Evolutionary conservation across 306 rosid genomes (phyloP).

Genomic region (Malus sylvestris): DNA sequence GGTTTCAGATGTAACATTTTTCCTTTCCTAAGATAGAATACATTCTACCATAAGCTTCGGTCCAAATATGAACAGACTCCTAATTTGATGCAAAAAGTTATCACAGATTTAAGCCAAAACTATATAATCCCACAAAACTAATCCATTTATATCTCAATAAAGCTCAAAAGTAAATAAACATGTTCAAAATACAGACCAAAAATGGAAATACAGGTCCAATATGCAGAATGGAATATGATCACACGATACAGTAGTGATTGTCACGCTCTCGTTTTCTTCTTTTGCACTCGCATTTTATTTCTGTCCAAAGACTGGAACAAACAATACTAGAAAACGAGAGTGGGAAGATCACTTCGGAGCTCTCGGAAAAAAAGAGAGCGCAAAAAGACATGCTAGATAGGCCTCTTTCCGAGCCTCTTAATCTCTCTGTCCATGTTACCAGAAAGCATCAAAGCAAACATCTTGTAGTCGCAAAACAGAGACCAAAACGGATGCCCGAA

Average conservation of each 20-base stretch:
- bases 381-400: slow-evolving; percentile 63
- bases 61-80: too few relatives aligned
- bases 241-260: not conserved
- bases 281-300: not conserved
- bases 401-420: slow-evolving; percentile 96
- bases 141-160: not conserved
- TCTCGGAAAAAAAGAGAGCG: not conserved
- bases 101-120: not conserved
- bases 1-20: too few relatives aligned
- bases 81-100: too few relatives aligned
- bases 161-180: too few relatives aligned
- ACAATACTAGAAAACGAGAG: not conserved
- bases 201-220: not conserved
- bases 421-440: slow-evolving; percentile 96
- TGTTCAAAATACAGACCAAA: too few relatives aligned
- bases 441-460: slow-evolving; percentile 90
- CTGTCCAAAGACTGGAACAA: too few relatives aligned
- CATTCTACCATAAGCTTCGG: too few relatives aligned
- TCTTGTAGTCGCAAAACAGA: slow-evolving; percentile 70
- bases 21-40: too few relatives aligned
- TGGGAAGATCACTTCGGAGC: not conserved
- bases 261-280: not conserved
- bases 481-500: slow-evolving; percentile 98
- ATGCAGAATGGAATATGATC: not conserved
- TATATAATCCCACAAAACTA: not conserved